Percentiles rank a stretch among this genome's conserved stretches.
These are phyloP conservation scores for Penicillium atrosanguineum DNA, from an alignment of 495 filamentous ascomycete species.

Conservation along the genomic window DNA sequence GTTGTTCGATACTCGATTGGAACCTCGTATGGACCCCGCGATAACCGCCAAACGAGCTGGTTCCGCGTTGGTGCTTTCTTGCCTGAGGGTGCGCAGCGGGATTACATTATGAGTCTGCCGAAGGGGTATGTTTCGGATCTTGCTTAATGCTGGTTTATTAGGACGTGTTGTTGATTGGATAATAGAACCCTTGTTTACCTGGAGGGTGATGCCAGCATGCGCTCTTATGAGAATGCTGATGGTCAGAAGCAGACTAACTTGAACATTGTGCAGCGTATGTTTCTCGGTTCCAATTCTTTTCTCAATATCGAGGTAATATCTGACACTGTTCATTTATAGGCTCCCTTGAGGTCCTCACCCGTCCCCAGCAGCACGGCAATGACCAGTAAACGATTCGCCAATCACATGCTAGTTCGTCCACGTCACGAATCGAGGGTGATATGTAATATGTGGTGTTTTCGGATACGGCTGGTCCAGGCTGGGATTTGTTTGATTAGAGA, in stretches of 20 bases:
- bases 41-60: slow-evolving; percentile 71
- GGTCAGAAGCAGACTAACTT: slow-evolving; percentile 56
- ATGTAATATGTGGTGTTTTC: background rate
- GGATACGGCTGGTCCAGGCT: background rate
- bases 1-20: slow-evolving; percentile 67
- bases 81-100: slow-evolving; percentile 57
- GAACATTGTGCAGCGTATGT: slow-evolving; percentile 73
- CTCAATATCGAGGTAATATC: background rate
- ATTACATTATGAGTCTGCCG: slow-evolving; percentile 60
- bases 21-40: slow-evolving; percentile 51
- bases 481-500: background rate
- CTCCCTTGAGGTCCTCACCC: slow-evolving; percentile 59
- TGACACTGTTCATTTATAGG: slow-evolving; percentile 32
- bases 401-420: background rate
- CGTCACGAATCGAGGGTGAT: background rate
- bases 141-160: background rate
- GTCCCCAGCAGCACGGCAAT: slow-evolving; percentile 23
- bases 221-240: slow-evolving; percentile 58
- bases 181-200: slow-evolving; percentile 65
- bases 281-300: background rate
- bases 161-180: slow-evolving; percentile 7
- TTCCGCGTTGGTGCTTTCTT: slow-evolving; percentile 68
- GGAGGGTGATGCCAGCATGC: slow-evolving; percentile 69
- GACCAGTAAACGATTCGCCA: slow-evolving; percentile 14
- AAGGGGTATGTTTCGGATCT: slow-evolving; percentile 67